Percentiles rank a stretch among this genome's conserved stretches.
phyloP scores from a whole-genome alignment of 2,329 filamentous ascomycete genomes.

The Ophiostoma tasmaniense region DNA sequence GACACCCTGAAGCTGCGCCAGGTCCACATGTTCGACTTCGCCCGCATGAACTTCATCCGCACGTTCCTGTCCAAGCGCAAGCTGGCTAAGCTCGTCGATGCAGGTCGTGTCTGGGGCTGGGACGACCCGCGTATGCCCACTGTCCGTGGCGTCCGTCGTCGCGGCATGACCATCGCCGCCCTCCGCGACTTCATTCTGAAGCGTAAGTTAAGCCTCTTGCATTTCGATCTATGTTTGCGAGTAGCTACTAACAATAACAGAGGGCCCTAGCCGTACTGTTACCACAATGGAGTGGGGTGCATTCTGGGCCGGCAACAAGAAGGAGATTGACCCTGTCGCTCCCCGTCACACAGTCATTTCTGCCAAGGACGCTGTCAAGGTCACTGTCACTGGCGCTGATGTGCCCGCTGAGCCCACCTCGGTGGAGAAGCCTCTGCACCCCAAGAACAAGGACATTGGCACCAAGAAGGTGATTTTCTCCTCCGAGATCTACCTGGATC shows the following conservation, averaged over 20 bases:
- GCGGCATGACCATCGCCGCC: slow-evolving; percentile 70
- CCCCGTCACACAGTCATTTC: slow-evolving; percentile 66
- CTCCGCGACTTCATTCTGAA: slow-evolving; percentile 77
- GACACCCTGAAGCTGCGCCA: slow-evolving; percentile 63
- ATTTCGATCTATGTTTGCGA: not conserved
- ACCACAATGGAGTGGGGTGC: slow-evolving; percentile 76
- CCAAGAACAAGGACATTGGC: slow-evolving; percentile 79
- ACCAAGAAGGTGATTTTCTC: slow-evolving; percentile 79
- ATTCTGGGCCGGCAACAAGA: slow-evolving; percentile 69
- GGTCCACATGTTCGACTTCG: slow-evolving; percentile 80
- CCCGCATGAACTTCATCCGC: slow-evolving; percentile 73
- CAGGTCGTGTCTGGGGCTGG: slow-evolving; percentile 71
- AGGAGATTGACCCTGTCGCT: slow-evolving; percentile 69
- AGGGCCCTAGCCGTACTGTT: slow-evolving; percentile 76
- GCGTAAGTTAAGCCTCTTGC: slow-evolving; percentile 28
- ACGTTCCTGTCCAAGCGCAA: slow-evolving; percentile 82
- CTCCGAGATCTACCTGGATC: slow-evolving; percentile 69
- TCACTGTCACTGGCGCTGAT: slow-evolving; percentile 59
- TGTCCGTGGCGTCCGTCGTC: slow-evolving; percentile 61
- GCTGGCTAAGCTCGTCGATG: slow-evolving; percentile 72
- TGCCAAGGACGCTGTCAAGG: slow-evolving; percentile 62
- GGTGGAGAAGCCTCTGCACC: slow-evolving; percentile 76
- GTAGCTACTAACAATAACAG: slow-evolving; percentile 5
- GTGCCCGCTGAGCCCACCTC: slow-evolving; percentile 53
- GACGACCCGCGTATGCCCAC: slow-evolving; percentile 83